Conservation (phyloP, 225 moss, liverwort and hornwort genomes). For the Physcomitrium patens region DNA sequence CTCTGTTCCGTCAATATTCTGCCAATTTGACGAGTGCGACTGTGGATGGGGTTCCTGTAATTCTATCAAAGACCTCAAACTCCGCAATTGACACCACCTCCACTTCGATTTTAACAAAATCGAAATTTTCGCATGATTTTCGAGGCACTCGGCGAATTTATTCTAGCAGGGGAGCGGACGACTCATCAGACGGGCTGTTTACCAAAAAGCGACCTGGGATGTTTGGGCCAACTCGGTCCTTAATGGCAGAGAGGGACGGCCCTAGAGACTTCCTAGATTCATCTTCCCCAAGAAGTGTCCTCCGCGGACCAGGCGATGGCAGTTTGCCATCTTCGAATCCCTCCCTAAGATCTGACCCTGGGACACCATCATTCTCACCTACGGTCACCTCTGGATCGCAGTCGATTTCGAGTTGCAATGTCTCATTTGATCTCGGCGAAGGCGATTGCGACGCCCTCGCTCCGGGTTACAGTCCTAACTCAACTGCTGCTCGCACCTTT, state of each 20-base stretch:
- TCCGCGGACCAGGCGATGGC: conserved; percentile 79
- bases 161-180: neutral
- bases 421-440: conserved; percentile 46
- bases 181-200: conserved; percentile 29
- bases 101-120: conserved; percentile 29
- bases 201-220: conserved; percentile 31
- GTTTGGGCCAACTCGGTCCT: conserved; percentile 3
- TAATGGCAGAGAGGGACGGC: neutral
- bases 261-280: conserved; percentile 17
- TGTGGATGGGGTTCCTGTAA: conserved; percentile 28
- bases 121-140: conserved; percentile 25
- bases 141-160: conserved; percentile 19
- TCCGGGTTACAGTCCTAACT: conserved; percentile 23
- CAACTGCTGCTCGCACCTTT: conserved; percentile 33
- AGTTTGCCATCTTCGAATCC: conserved; percentile 71
- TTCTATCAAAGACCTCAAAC: conserved; percentile 8
- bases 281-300: conserved; percentile 78
- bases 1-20: conserved; percentile 25
- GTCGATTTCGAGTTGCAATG: conserved; percentile 48
- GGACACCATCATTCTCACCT: conserved; percentile 39
- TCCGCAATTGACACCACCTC: too few species aligned
- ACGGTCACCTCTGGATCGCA: conserved; percentile 39
- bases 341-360: conserved; percentile 60
- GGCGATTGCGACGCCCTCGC: conserved; percentile 29
- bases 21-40: conserved; percentile 40